Evolutionary conservation across 345 rosid species (phyloP).

Genomic region (Salix udensis): DNA sequence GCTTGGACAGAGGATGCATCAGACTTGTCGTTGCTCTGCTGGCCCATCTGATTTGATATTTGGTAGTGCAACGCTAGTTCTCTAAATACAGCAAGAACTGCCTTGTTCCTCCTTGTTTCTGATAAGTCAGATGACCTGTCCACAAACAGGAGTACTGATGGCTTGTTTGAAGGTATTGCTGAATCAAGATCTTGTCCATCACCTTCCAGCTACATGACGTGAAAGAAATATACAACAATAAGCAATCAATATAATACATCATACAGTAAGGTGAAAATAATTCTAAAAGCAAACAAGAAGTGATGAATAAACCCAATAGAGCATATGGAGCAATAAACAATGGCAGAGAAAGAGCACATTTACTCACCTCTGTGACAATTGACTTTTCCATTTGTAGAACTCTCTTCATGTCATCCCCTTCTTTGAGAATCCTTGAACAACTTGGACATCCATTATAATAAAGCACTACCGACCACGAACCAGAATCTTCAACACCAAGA

Average conservation of each 20-base stretch:
- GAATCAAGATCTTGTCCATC: conserved; percentile 44
- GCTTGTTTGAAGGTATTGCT: conserved; percentile 60
- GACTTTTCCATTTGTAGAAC: conserved; percentile 43
- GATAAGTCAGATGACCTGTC: conserved; percentile 63
- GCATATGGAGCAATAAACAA: background rate
- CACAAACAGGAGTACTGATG: conserved; percentile 75
- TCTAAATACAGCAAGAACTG: conserved; percentile 63
- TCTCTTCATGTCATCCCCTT: conserved; percentile 47
- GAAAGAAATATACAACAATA: conserved; percentile 1
- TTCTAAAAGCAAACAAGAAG: background rate
- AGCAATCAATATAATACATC: background rate
- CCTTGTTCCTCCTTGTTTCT: conserved; percentile 55
- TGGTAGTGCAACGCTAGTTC: conserved; percentile 51
- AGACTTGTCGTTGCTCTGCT: conserved; percentile 28
- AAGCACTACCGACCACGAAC: conserved; percentile 61
- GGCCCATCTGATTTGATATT: conserved; percentile 23
- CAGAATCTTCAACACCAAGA: conserved; percentile 46
- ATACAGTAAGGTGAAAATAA: background rate
- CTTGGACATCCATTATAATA: conserved; percentile 66
- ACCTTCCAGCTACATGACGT: conserved; percentile 54
- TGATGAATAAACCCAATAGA: background rate
- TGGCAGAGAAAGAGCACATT: background rate
- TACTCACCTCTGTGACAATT: conserved; percentile 58
- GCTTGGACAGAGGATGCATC: conserved; percentile 35
- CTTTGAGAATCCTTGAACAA: conserved; percentile 64